Base-by-base conservation (phyloP, 2,329 filamentous ascomycete species). In the Bipolaris gigantea region DNA sequence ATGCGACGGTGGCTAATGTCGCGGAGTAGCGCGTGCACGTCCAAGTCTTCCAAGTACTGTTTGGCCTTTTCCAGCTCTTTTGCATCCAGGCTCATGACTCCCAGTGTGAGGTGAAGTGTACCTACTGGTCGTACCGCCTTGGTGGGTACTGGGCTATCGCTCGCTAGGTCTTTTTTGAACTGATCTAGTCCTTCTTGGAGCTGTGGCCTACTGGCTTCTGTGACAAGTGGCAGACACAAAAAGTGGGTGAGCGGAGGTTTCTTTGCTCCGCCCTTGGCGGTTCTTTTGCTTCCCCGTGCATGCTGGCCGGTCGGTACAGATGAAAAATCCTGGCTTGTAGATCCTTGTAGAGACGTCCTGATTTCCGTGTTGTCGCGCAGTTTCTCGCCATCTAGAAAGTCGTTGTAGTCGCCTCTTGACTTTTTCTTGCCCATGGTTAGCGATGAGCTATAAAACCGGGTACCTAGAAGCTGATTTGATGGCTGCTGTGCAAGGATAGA, bases 81-180 rank as follows among this genome's bases (percentile, higher is more conserved):
- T 2, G 78, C 73, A 2, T 77, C 79, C 3, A 96, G 81, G 60
- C 83, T 88, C 89, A 97, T 92, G 1, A 95, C 89, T 0, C 92
- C 92, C 0, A 97, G 80, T 0, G 92, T 97, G 2, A 96, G 78
- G 74, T 97, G 93, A 43, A 97, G 75, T 1, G 91, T 92, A 0
- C 90, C 89, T 0, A 90, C 75, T 0, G 91, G 91, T 25, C 92
- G 80, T 46, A 96, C 77, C 1, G 91, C 90, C 50, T 82, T 82
- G 30, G 78, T 71, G 0, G 89, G 88, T 9, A 93, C 76, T 5
- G 78, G 15, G 2, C 53, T 46, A 9, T 57, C 53, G 10, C 43
- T 56, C 19, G 50, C 53, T 19, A 87, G 83, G 25, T 82, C 75
- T 36, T 57, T n/a, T 53, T 77, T 80, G 70, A 95, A 92, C 6